Evolutionary conservation across 2,329 filamentous ascomycete genomes (phyloP), one percentile per base, ranked within the genome.

Genomic region (Diaporthe sp.): DNA sequence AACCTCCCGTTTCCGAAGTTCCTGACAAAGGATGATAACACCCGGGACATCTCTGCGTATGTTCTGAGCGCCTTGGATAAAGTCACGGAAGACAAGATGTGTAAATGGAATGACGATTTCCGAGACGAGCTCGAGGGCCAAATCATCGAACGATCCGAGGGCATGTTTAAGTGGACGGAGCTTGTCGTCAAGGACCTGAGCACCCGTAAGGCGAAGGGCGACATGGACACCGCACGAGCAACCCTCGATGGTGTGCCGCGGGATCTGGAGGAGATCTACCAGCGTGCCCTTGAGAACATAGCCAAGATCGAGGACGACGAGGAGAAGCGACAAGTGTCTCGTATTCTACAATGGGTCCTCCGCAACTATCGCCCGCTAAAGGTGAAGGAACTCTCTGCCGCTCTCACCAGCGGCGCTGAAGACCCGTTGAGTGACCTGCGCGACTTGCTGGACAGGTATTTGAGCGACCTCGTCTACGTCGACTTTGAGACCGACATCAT

Each of bases 121-220:
- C 55, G 55, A 58, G 28, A 58, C 17, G 17, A 37, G 1, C 55
- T 58, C 55, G 55, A 58, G 31, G 31, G 28, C 8, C 5, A 58
- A 15, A 58, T 58, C 7, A 58, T 58, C 55, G 17, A 58, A 37
- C 55, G 28, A 31, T 37, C 55, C 10, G 55, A 37, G 8, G 55
- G 55, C 17, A 58, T 58, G 55, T 58, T 58, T 19, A 58, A 34
- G 31, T 58, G 55, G 55, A 58, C 55, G 5, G 55, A 58, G 31
- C 28, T 58, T 8, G 55, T 58, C 55, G 55, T 58, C 55, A 58
- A 58, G 37, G 28, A 37, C 55, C 55, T 58, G 31, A 58, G 55
- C 55, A 58, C 55, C 19, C 55, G 28, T 8, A 58, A 37, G 3
- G 55, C 55, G 17, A 58, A 22, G 8, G 7, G 8, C 55, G 55